Evolutionary conservation across 225 moss, liverwort and hornwort genomes (phyloP), one percentile per base, ranked within the genome.

Genomic region (Anthoceros angustus): DNA sequence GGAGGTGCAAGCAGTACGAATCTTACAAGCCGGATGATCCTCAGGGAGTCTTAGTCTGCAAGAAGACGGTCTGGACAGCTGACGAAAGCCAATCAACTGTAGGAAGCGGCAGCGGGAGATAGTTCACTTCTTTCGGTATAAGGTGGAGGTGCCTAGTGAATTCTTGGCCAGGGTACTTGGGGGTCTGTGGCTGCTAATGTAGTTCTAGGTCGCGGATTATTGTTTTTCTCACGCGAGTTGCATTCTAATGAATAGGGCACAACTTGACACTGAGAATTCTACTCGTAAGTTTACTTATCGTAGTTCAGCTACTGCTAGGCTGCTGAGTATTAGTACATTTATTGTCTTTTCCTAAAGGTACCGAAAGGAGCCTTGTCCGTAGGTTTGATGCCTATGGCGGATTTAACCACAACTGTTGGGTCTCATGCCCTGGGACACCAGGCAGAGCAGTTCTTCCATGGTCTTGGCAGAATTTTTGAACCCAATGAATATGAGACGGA

Each of bases 1-100:
- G 94, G 94, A 68, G 71, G 55, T 95, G 94, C 68, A 72, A 80
- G n/a, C 71, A 65, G 63, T 90, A 95, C 72, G 86, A 86, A 64
- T 90, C 94, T 11, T 88, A 95, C 67, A 76, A 76, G 40, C 86
- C 84, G 61, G 67, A 76, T 7, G 94, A 90, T 68, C 43, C 83
- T 0, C 88, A 95, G 0, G 83, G 84, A 2, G 70, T 95, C 15
- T 68, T 95, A 40, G 71, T 86, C 24, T 95, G 94, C 78, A 83
- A 78, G 67, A 95, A 95, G 65, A 67, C 68, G 0, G 78, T 88
- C 16, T 95, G 94, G 94, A 15, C 55, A 55, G 55, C 23, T 1
- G 8, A 18, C 18, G 55, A 55, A 11, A 5, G 6, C 5, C 45
- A 46, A 20, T 15, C 55, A 20, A 3, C 18, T 15, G 0, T 23